Base-by-base conservation (phyloP, 345 rosid genomes). In the Acer yangbiense region DNA sequence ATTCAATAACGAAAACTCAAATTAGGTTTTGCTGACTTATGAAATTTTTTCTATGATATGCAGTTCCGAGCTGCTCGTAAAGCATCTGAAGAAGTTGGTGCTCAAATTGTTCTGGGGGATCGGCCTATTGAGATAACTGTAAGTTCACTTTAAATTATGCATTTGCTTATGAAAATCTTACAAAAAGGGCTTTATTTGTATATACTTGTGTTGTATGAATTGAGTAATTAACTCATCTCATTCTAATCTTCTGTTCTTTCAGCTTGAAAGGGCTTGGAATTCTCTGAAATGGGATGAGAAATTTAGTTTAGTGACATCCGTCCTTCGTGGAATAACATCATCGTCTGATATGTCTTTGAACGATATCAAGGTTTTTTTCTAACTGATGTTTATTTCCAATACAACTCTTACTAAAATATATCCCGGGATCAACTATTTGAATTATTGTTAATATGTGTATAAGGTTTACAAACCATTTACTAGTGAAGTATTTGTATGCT, bases 81-180 rank as follows among this genome's bases (percentile, higher is more conserved):
- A 86, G 88, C 84, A 14, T 81, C 97, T 11, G 95, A 91, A 78
- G 97, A 93, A 86, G 71, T 93, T 73, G 97, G 97, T 82, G 97
- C 99, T 55, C 98, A 93, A 73, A 86, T 95, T 35, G 96, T 95
- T 25, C 86, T 91, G 82, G 97, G 97, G 16, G 98, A 95, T 82
- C 87, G 97, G 16, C 98, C 97, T 2, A 92, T 93, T 67, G 98
- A 95, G 80, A 91, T 93, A 69, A 92, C 97, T 12, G 99, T 92
- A 84, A 57, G 72, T 11, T 5, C 55, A 20, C 6, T 1, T 29
- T 8, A 2, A 2, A 50, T 7, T 35, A 6, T 32, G 52, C 16
- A 65, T 50, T 65, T 65, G 50, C 18, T 48, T 62, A 6, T 21
- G 2, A n/a, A 21, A 27, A 23, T 73, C 70, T 27, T 35, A 32